phyloP scores from a whole-genome alignment of 129 eudicot species.

The Helianthus annuus region DNA sequence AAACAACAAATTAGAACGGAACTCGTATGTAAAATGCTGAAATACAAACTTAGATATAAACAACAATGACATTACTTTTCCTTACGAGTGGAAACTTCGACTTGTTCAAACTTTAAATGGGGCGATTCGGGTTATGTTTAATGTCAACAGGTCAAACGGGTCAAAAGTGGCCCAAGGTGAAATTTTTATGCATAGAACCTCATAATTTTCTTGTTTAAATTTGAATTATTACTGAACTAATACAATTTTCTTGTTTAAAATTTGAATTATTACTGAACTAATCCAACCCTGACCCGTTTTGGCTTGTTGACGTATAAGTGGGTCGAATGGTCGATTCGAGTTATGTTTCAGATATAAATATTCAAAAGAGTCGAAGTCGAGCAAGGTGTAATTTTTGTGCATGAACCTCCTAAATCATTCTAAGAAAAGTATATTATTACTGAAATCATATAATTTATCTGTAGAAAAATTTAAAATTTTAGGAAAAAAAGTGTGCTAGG shows the following conservation, averaged over 20 bases:
- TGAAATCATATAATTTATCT: no score
- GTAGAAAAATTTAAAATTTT: no score
- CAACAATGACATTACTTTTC: neutral
- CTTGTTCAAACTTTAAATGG: neutral
- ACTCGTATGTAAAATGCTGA: neutral
- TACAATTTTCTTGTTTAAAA: neutral
- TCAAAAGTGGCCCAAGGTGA: neutral
- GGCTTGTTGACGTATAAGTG: neutral
- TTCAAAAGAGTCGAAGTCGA: neutral
- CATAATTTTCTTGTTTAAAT: neutral
- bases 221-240: neutral
- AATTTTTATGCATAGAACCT: neutral
- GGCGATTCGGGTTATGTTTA: neutral
- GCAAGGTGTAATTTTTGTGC: neutral
- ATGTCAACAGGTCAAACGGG: neutral
- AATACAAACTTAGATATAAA: slow-evolving; percentile 3
- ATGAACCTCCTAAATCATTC: no score
- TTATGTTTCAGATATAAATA: neutral
- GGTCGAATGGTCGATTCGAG: no score
- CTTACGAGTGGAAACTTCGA: neutral
- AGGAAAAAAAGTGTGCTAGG: no score
- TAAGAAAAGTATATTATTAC: no score
- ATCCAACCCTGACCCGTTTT: neutral
- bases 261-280: neutral
- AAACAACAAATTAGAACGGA: slow-evolving; percentile 12